Conservation (phyloP, 1,284 basidiomycete genomes). For the Ustilago shanxiensis region DNA sequence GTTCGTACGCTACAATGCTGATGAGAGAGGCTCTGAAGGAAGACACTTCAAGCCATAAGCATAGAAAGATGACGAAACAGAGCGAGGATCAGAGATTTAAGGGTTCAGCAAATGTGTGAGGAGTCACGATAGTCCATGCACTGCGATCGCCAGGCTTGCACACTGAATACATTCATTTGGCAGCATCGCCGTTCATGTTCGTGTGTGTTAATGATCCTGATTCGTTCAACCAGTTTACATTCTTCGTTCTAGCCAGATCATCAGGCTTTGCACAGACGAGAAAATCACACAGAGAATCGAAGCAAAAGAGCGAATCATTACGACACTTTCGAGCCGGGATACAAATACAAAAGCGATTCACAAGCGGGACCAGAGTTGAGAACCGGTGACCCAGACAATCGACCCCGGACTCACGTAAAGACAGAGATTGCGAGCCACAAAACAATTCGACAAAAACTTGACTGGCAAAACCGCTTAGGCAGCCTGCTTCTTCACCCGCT, state of each 20-base stretch:
- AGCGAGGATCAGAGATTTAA: constrained; percentile 58
- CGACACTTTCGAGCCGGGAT: constrained; percentile 1
- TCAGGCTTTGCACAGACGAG: neutral
- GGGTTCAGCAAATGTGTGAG: constrained; percentile 7
- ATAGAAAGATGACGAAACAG: constrained; percentile 52
- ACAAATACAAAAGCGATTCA: constrained; percentile 29
- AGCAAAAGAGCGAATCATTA: constrained; percentile 2
- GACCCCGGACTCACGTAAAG: neutral
- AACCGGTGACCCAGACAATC: neutral
- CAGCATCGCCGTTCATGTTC: neutral
- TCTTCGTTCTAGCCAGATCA: neutral
- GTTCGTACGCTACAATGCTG: constrained; percentile 68
- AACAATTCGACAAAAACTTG: neutral
- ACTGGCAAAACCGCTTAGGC: constrained; percentile 15
- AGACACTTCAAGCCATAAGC: constrained; percentile 62
- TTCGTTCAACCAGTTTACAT: too few relatives aligned
- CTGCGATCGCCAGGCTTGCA: neutral
- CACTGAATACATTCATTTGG: neutral
- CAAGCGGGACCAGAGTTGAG: neutral
- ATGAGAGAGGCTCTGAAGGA: constrained; percentile 66
- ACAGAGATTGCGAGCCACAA: neutral
- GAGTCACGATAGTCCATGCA: neutral
- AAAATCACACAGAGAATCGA: neutral
- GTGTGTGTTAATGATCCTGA: too few relatives aligned
- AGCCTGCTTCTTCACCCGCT: constrained; percentile 50